Percentiles rank a stretch among this genome's conserved stretches.
Evolutionary conservation across 2,329 filamentous ascomycete species (phyloP).

Genomic region (Penicillium sp.): DNA sequence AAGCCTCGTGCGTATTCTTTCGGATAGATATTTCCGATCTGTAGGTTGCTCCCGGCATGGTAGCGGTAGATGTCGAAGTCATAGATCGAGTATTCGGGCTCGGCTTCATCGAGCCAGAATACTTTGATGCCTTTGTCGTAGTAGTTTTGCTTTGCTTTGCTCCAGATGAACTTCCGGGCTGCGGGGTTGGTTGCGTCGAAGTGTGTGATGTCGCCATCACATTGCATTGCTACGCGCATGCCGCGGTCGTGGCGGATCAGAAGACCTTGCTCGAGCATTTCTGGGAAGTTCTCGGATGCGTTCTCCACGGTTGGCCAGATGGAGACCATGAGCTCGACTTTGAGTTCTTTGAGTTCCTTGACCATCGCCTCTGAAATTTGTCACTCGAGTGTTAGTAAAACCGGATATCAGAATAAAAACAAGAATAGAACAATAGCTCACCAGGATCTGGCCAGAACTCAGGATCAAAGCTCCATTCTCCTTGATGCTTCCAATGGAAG

Average conservation of each 20-base stretch:
- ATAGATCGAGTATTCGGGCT: slow-evolving; percentile 64
- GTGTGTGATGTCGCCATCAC: slow-evolving; percentile 58
- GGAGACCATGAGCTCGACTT: slow-evolving; percentile 66
- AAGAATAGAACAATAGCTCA: slow-evolving; percentile 25
- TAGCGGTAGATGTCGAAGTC: slow-evolving; percentile 68
- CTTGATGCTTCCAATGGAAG: slow-evolving; percentile 66
- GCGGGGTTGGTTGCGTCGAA: slow-evolving; percentile 64
- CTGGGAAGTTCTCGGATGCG: slow-evolving; percentile 57
- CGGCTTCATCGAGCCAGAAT: slow-evolving; percentile 70
- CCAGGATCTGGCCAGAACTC: slow-evolving; percentile 64
- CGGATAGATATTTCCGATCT: slow-evolving; percentile 62
- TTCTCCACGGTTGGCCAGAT: slow-evolving; percentile 68
- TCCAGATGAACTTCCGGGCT: slow-evolving; percentile 60
- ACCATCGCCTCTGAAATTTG: slow-evolving; percentile 57
- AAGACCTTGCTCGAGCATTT: slow-evolving; percentile 62
- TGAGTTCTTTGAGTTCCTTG: slow-evolving; percentile 57
- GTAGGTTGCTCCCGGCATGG: slow-evolving; percentile 53
- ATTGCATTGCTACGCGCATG: slow-evolving; percentile 58
- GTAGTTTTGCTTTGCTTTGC: slow-evolving; percentile 60
- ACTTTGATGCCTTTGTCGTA: slow-evolving; percentile 60
- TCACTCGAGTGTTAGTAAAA: background rate
- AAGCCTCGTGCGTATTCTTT: slow-evolving; percentile 59
- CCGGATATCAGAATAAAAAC: background rate
- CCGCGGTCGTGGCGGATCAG: slow-evolving; percentile 63
- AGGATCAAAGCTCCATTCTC: slow-evolving; percentile 66